Conservation (phyloP, 2,329 filamentous ascomycete species). For the Calonectria ilicicola region DNA sequence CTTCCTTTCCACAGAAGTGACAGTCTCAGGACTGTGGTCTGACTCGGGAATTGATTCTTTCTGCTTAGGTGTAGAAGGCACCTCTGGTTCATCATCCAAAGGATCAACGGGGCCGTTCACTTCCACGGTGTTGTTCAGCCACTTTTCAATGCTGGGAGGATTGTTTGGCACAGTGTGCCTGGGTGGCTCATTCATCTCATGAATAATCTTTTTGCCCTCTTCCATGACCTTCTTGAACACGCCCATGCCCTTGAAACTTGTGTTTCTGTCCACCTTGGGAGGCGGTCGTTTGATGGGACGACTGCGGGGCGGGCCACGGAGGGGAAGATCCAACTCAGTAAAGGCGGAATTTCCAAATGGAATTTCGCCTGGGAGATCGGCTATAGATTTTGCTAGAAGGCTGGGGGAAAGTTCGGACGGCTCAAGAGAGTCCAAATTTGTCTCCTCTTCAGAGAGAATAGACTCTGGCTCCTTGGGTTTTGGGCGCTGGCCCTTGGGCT, state of each 20-base stretch:
- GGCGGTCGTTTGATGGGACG: constrained; percentile 44
- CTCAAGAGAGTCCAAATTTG: constrained; percentile 40
- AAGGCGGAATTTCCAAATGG: constrained; percentile 76
- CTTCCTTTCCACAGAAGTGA: constrained; percentile 32
- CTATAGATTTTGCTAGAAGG: constrained; percentile 63
- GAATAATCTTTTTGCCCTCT: constrained; percentile 74
- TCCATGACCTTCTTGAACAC: constrained; percentile 74
- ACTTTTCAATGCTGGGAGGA: constrained; percentile 74
- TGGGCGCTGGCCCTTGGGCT: constrained; percentile 40
- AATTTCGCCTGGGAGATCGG: constrained; percentile 68
- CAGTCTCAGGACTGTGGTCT: constrained; percentile 12
- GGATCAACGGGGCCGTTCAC: constrained; percentile 72
- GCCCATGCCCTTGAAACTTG: constrained; percentile 70
- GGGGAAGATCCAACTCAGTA: constrained; percentile 70
- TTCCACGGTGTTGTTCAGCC: constrained; percentile 69
- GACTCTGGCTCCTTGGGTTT: constrained; percentile 44
- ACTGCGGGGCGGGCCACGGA: constrained; percentile 59
- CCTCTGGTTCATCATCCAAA: constrained; percentile 55
- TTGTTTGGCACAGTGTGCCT: constrained; percentile 63
- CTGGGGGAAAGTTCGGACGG: constrained; percentile 51
- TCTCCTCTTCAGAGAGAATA: constrained; percentile 45
- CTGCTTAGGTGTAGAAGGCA: constrained; percentile 27
- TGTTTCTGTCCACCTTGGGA: constrained; percentile 63
- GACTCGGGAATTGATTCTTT: constrained; percentile 1
- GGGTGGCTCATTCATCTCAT: constrained; percentile 69